Conservation (phyloP, 1,284 basidiomycete species). For the Tilletia setariae region DNA sequence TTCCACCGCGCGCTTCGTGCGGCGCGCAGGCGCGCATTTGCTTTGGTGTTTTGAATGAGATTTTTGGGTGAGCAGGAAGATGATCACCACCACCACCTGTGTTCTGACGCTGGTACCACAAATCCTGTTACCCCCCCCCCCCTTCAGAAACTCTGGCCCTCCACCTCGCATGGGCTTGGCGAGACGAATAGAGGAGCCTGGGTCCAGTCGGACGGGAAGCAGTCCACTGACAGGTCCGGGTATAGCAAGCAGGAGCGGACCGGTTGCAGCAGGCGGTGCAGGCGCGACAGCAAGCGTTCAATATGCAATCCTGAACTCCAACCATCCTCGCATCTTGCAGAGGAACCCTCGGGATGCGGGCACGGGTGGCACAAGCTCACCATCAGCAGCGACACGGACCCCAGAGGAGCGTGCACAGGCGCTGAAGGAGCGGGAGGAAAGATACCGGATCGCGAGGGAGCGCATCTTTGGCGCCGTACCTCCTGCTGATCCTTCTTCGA, state of each 20-base stretch:
- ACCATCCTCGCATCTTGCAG: not conserved
- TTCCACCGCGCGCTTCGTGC: no score
- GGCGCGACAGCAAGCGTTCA: not conserved
- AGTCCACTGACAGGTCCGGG: not conserved
- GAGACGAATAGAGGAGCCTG: not conserved
- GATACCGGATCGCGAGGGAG: not conserved
- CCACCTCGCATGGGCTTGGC: not conserved
- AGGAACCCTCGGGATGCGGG: not conserved
- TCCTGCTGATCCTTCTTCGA: not conserved
- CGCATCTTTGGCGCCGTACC: conserved; percentile 3
- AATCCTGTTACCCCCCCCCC: no score
- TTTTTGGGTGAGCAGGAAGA: no score
- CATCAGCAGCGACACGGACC: not conserved
- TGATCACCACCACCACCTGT: no score
- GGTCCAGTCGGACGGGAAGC: no score
- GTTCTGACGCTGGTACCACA: no score
- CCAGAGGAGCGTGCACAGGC: conserved; percentile 1
- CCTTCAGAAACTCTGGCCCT: no score
- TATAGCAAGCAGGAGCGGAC: not conserved
- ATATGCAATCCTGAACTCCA: not conserved
- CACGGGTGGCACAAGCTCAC: not conserved
- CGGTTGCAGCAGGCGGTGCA: not conserved
- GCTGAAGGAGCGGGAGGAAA: conserved; percentile 10
- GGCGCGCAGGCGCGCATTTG: no score
- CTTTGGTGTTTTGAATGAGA: no score